phyloP scores from a whole-genome alignment of 1,284 basidiomycete genomes.

The Rhodotorula mucilaginosa region DNA sequence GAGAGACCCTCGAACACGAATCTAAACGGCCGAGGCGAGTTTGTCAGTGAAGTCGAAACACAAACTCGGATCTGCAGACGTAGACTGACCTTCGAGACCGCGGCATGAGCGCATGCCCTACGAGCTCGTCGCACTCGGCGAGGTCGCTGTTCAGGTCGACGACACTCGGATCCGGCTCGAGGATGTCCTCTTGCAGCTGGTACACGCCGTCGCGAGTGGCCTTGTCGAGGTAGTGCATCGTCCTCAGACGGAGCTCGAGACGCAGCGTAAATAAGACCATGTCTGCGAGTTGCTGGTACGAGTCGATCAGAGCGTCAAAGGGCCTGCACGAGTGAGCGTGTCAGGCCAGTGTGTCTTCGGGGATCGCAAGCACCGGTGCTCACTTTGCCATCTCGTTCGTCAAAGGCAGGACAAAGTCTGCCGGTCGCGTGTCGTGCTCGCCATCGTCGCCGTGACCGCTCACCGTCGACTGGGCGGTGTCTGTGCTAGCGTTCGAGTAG shows the following conservation, averaged over 20 bases:
- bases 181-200: constrained; percentile 71
- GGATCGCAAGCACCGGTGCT: constrained; percentile 44
- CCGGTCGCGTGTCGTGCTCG: not conserved
- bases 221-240: constrained; percentile 73
- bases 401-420: constrained; percentile 59
- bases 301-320: constrained; percentile 82
- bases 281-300: constrained; percentile 82
- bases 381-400: constrained; percentile 83
- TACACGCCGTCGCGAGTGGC: constrained; percentile 68
- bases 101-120: constrained; percentile 56
- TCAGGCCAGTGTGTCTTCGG: too few species aligned
- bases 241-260: constrained; percentile 81
- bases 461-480: constrained; percentile 8
- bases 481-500: constrained; percentile 17
- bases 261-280: constrained; percentile 84
- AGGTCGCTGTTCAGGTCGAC: constrained; percentile 83
- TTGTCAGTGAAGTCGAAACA: not conserved
- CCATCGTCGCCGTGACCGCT: constrained; percentile 7
- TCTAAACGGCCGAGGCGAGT: constrained; percentile 49
- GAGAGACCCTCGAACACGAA: constrained; percentile 86
- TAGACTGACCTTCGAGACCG: not conserved
- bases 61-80: not conserved
- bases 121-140: constrained; percentile 70
- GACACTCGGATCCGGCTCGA: constrained; percentile 86
- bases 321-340: constrained; percentile 57